Evolutionary conservation across 2,329 filamentous ascomycete genomes (phyloP).

Genomic region (Cryphonectria carpinicola): DNA sequence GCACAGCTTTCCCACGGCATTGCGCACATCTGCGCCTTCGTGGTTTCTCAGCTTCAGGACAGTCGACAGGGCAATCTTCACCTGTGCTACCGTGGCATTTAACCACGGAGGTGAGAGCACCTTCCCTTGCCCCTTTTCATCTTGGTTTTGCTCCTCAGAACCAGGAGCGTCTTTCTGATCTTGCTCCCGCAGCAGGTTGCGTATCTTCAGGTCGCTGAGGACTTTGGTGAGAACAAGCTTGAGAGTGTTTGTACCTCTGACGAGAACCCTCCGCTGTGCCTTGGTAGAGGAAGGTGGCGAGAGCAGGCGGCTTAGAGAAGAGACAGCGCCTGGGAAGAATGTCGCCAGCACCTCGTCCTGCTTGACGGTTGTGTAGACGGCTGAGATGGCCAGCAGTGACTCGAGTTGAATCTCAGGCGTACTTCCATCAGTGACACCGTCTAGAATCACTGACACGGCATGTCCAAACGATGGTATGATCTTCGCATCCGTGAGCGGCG

Average conservation of each 20-base stretch:
- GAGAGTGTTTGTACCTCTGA: conserved; percentile 63
- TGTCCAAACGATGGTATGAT: conserved; percentile 82
- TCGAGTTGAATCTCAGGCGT: conserved; percentile 72
- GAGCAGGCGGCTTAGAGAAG: conserved; percentile 75
- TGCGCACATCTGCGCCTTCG: conserved; percentile 69
- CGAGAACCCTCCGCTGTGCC: conserved; percentile 63
- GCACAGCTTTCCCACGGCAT: conserved; percentile 72
- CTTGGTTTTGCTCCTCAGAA: conserved; percentile 35
- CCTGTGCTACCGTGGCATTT: conserved; percentile 75
- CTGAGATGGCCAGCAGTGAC: conserved; percentile 66
- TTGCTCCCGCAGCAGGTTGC: conserved; percentile 47
- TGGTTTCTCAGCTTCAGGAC: conserved; percentile 77
- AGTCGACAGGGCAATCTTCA: conserved; percentile 80
- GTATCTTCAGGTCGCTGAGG: conserved; percentile 60
- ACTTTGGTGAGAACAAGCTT: conserved; percentile 57
- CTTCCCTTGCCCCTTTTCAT: conserved; percentile 40
- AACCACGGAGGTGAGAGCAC: conserved; percentile 67
- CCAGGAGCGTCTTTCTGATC: conserved; percentile 33
- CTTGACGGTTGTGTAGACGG: conserved; percentile 65
- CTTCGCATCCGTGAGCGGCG: conserved; percentile 56
- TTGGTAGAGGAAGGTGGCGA: conserved; percentile 66
- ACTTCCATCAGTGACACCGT: conserved; percentile 67
- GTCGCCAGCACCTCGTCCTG: conserved; percentile 78
- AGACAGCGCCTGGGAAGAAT: conserved; percentile 87
- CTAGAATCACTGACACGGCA: conserved; percentile 77